These are phyloP conservation scores for Penicillium cosmopolitanum DNA, from an alignment of 495 filamentous ascomycete genomes.

Conservation along the genomic window DNA sequence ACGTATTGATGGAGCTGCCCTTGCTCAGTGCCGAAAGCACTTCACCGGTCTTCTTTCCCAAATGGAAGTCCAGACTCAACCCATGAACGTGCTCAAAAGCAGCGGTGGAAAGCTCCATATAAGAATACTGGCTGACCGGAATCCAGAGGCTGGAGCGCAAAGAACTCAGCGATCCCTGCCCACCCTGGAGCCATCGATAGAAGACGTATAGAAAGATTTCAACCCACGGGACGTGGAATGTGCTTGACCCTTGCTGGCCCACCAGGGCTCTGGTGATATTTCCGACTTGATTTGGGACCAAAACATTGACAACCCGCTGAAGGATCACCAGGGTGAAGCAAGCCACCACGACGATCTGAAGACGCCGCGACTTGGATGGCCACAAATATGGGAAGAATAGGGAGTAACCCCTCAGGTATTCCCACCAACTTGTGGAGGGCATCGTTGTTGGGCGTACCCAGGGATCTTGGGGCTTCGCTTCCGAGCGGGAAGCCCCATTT, in stretches of 20 bases:
- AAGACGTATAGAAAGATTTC: conserved; percentile 78
- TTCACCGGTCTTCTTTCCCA: conserved; percentile 95
- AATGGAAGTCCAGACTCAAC: conserved; percentile 93
- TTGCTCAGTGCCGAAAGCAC: conserved; percentile 94
- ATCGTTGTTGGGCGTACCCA: conserved; percentile 71
- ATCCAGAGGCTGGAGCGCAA: conserved; percentile 86
- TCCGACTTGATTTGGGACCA: conserved; percentile 78
- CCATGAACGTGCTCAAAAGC: conserved; percentile 97
- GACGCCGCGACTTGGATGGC: conserved; percentile 70
- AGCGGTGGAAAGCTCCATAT: conserved; percentile 89
- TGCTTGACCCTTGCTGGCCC: conserved; percentile 44
- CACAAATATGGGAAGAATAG: conserved; percentile 92
- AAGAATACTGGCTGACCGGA: conserved; percentile 93
- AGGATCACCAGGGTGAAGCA: conserved; percentile 75
- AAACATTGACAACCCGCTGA: conserved; percentile 75
- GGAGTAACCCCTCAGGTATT: conserved; percentile 87
- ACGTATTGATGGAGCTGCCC: conserved; percentile 93
- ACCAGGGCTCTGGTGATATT: conserved; percentile 70
- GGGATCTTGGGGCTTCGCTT: conserved; percentile 46
- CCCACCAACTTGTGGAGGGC: conserved; percentile 79
- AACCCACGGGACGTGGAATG: conserved; percentile 63
- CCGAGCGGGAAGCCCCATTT: conserved; percentile 40
- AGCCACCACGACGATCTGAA: conserved; percentile 73
- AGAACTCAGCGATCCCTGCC: conserved; percentile 83
- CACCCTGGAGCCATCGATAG: conserved; percentile 85